Evolutionary conservation across 78 protist genomes (phyloP), one percentile per base, ranked within the genome.

Genomic region (Chrysochromulina parva): DNA sequence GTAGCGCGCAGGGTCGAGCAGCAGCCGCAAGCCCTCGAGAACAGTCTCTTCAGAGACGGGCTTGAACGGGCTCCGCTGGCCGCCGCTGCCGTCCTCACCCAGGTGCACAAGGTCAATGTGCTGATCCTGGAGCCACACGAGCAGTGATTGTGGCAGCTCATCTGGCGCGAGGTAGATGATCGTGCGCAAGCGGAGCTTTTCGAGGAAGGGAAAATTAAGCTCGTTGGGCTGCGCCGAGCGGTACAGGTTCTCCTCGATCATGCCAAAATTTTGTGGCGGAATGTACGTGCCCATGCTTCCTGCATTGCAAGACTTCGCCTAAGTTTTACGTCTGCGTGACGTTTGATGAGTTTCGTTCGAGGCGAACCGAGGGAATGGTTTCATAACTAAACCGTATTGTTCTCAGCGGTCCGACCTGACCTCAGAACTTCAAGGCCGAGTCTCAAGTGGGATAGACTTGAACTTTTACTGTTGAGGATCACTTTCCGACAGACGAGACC

Each of bases 131-230:
- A 82, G 7, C 62, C 82, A 90, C 38, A 4, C 38, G 71, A 20
- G 26, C 48, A 65, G 71, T 20, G 9, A 6, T 24, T 82, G 19
- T 1, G 91, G 88, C 2, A 97, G 98, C 3, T 90, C 96, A 47
- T 98, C 99, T 0, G 98, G 94, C 1, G 96, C 96, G 13, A 98
- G 88, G 66, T 81, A 96, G 57, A 98, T 92, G 78, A 96, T 78
- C 85, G 71, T 94, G 65, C 93, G 94, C 85, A 97, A 71, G 38
- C 85, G 82, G 66, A 98, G 92, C 62, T 93, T 93, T 81, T 96
- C 98, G 6, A 98, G 92, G 76, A 97, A 97, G 3, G 99, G 98
- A 16, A 96, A 97, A 65, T 96, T 96, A 26, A 95, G 91, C 88
- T 94, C 96, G 57, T 76, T 90, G 38, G 99, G 98, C 91, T 88